Evolutionary conservation across 306 rosid species (phyloP).

Genomic region (Astragalus membranaceus): DNA sequence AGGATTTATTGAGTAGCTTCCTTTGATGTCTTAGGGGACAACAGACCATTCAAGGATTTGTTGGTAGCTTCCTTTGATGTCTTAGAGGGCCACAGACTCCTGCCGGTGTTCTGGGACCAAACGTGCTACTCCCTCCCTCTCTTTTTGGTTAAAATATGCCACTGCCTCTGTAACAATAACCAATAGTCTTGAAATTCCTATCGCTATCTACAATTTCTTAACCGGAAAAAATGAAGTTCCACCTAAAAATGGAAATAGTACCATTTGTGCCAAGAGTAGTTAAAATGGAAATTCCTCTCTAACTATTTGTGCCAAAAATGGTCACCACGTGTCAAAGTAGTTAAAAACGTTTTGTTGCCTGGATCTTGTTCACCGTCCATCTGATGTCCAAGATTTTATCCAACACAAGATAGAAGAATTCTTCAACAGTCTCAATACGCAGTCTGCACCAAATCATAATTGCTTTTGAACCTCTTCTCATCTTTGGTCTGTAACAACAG

Average conservation of each 20-base stretch:
- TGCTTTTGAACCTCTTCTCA: background rate
- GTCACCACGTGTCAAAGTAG: background rate
- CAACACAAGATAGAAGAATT: too few relatives aligned
- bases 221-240: background rate
- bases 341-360: background rate
- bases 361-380: background rate
- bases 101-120: background rate
- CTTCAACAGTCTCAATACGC: too few relatives aligned
- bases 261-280: too few relatives aligned
- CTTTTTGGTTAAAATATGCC: background rate
- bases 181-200: slow-evolving; percentile 22
- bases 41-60: too few relatives aligned
- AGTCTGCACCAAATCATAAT: too few relatives aligned
- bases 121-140: background rate
- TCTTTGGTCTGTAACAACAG: background rate
- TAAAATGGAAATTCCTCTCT: too few relatives aligned
- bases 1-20: background rate
- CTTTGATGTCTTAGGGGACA: background rate
- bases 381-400: too few relatives aligned
- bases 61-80: too few relatives aligned
- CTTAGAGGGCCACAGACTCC: too few relatives aligned
- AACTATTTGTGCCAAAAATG: background rate
- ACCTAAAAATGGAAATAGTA: background rate
- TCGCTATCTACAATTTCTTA: background rate
- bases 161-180: slow-evolving; percentile 6